Evolutionary conservation across 2,329 filamentous ascomycete species (phyloP).

Genomic region (Aureobasidium sp.): DNA sequence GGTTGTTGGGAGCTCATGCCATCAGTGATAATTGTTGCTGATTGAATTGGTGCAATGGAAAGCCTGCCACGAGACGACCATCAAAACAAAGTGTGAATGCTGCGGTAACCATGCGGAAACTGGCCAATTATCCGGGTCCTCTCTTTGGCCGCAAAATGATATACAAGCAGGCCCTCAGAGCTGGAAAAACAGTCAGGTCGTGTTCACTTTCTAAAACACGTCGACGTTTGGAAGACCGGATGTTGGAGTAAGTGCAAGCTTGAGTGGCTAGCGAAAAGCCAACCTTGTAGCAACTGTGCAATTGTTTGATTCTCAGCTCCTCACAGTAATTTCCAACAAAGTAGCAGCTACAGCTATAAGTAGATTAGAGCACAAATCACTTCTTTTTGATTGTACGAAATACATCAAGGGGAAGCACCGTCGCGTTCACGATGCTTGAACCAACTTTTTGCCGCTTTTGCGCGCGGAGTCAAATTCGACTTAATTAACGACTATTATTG

Average conservation of each 20-base stretch:
- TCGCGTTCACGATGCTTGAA: too few species aligned
- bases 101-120: not conserved
- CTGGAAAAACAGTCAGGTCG: not conserved
- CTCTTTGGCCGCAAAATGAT: not conserved
- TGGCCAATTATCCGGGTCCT: not conserved
- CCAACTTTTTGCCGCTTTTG: not conserved
- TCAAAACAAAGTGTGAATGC: not conserved
- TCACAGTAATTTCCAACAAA: not conserved
- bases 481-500: not conserved
- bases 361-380: not conserved
- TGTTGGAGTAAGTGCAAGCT: not conserved
- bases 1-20: conserved; percentile 1
- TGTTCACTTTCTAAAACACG: not conserved
- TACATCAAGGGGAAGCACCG: too few species aligned
- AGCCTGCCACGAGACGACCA: not conserved
- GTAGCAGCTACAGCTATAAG: not conserved
- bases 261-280: not conserved
- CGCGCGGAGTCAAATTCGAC: not conserved
- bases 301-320: not conserved
- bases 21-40: not conserved
- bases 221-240: not conserved
- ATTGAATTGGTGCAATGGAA: not conserved
- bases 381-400: not conserved
- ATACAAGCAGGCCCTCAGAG: not conserved
- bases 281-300: not conserved